Evolutionary conservation across 768 basidiomycete genomes (phyloP), one percentile per base, ranked within the genome.

Genomic region (Russula compacta): DNA sequence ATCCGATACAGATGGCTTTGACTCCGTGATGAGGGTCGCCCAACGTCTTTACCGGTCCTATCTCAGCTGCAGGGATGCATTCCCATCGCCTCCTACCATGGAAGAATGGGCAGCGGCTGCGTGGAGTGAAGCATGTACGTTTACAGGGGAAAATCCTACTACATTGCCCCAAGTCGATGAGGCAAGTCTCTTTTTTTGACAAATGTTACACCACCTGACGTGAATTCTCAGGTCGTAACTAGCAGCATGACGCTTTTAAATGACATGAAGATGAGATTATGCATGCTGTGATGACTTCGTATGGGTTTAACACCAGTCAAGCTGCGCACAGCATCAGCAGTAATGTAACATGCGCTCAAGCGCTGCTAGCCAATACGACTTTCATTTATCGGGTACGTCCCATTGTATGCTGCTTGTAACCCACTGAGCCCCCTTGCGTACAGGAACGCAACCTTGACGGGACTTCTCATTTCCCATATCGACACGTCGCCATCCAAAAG

Each of bases 11-110:
- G 32, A 12, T 29, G 40, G 14, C 15, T 3, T 24, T 24, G 51
- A 36, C 9, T 35, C 19, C 9, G 49, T 46, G 17, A 38, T 39
- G 3, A 38, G 24, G 9, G 21, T 42, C 9, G 56, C 56, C 11
- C 38, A 32, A 24, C 9, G 44, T 7, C 44, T 58, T 5, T 53
- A 35, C 17, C 36, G 61, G 17, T 36, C 43, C n/a, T 29, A 48
- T 7, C 50, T 62, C 15, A 15, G 19, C 51, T 62, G 61, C 32
- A 53, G 48, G 32, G 46, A 62, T 15, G 56, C 56, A n/a, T 62
- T 62, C 38, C 56, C 61, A 0, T 35, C 50, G 5, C 17, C 29
- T 14, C 0, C 35, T 24, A 24, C 1, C 19, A 53, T 35, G 38
- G 21, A 12, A 0, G 11, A 29, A 1, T 62, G 56, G 56, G 51